These are phyloP conservation scores for Phyllostachys edulis DNA, from an alignment of 176 grass and related monocot species.

Conservation along the genomic window DNA sequence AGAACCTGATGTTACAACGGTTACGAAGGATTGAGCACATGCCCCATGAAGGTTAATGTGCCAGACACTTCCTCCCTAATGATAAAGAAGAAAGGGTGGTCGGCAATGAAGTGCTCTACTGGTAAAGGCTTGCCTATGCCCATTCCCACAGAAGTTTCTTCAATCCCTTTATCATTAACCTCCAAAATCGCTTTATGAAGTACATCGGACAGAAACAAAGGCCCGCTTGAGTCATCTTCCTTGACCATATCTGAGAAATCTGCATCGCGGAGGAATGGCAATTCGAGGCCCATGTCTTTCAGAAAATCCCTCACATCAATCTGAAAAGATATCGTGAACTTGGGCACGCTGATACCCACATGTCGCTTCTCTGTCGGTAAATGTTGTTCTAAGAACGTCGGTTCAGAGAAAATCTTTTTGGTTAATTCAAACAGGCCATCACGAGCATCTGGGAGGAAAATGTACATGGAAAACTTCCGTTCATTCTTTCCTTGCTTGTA, in stretches of 20 bases:
- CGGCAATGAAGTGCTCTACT: constrained; percentile 31
- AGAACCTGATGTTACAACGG: constrained; percentile 16
- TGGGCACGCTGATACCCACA: constrained; percentile 47
- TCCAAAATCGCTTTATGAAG: constrained; percentile 51
- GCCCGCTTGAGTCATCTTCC: constrained; percentile 11
- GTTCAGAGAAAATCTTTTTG: constrained; percentile 43
- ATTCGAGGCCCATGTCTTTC: constrained; percentile 48
- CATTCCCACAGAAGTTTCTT: constrained; percentile 20
- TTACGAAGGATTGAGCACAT: constrained; percentile 44
- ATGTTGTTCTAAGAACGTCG: constrained; percentile 38
- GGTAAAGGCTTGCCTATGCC: constrained; percentile 39
- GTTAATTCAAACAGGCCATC: constrained; percentile 57
- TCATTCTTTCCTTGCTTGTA: constrained; percentile 45
- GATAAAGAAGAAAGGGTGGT: constrained; percentile 55
- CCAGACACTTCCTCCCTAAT: constrained; percentile 48
- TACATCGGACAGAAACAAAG: constrained; percentile 49
- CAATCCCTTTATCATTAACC: constrained; percentile 38
- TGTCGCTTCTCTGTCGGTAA: constrained; percentile 45
- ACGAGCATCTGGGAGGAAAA: constrained; percentile 47
- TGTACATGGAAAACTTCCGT: constrained; percentile 53
- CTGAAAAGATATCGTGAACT: constrained; percentile 47
- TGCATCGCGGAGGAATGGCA: constrained; percentile 46
- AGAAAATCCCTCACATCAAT: constrained; percentile 38
- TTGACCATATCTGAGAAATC: constrained; percentile 54
- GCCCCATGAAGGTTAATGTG: constrained; percentile 42